Evolutionary conservation across 1,284 basidiomycete genomes (phyloP).

Genomic region (Amylostereum areolatum): DNA sequence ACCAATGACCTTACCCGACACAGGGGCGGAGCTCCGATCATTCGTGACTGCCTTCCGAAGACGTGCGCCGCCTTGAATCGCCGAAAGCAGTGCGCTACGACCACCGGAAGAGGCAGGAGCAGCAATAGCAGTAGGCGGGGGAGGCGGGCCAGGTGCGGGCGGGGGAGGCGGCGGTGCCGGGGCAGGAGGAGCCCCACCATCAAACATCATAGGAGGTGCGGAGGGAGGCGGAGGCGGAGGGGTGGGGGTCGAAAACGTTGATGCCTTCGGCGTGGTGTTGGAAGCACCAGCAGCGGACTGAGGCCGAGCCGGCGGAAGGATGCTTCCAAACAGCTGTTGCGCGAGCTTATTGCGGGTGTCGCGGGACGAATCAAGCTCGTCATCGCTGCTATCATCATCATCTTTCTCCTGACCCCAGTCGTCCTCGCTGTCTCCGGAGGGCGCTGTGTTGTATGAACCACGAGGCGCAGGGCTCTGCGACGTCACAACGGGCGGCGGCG

Average conservation of each 20-base stretch:
- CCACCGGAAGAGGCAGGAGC: conserved; percentile 37
- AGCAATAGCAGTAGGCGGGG: conserved; percentile 25
- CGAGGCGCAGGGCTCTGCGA: conserved; percentile 33
- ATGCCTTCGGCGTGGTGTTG: conserved; percentile 17
- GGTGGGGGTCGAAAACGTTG: conserved; percentile 29
- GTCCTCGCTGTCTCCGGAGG: conserved; percentile 47
- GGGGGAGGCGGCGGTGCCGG: conserved; percentile 25
- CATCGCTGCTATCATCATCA: conserved; percentile 73
- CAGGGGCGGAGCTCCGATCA: conserved; percentile 71
- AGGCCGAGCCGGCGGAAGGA: conserved; percentile 46
- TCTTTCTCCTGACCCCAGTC: conserved; percentile 88
- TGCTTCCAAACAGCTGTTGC: conserved; percentile 68
- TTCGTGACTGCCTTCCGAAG: conserved; percentile 79
- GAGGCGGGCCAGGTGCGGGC: conserved; percentile 19
- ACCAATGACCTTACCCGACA: conserved; percentile 76
- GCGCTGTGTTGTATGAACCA: conserved; percentile 55
- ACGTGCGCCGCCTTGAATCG: conserved; percentile 78
- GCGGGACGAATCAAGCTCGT: conserved; percentile 66
- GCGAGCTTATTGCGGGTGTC: conserved; percentile 70
- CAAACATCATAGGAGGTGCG: conserved; percentile 11
- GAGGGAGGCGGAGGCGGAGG: conserved; percentile 33
- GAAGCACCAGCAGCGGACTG: conserved; percentile 30
- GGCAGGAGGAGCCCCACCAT: conserved; percentile 2
- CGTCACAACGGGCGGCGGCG: conserved; percentile 24
- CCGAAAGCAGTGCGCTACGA: conserved; percentile 67